Conservation (phyloP, 2,329 filamentous ascomycete genomes). For the Coleophoma cylindrospora region DNA sequence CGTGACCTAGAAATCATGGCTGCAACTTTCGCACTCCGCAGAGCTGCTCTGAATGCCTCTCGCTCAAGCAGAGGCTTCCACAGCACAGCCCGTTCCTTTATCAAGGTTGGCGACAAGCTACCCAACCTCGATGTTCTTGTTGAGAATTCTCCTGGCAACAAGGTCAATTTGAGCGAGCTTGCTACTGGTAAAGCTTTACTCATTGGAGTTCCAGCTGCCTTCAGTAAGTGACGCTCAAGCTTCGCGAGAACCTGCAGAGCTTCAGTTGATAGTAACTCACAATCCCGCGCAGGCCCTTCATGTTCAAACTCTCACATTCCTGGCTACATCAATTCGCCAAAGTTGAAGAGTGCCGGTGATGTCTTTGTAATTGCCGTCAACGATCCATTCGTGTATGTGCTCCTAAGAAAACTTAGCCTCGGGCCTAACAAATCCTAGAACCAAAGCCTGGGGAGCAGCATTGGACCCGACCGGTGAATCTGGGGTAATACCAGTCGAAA, state of each 20-base stretch:
- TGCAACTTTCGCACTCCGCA: conserved; percentile 14
- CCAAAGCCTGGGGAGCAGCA: conserved; percentile 80
- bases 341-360: conserved; percentile 72
- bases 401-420: not conserved
- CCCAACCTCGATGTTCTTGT: conserved; percentile 73
- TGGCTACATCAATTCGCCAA: conserved; percentile 75
- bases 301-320: conserved; percentile 74
- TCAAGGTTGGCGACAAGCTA: conserved; percentile 75
- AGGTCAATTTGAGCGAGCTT: conserved; percentile 81
- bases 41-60: conserved; percentile 11
- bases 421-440: conserved; percentile 44
- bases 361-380: conserved; percentile 93
- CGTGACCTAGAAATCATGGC: conserved; percentile 12
- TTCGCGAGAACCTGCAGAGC: not conserved
- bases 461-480: conserved; percentile 72
- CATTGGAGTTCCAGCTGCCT: conserved; percentile 79
- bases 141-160: conserved; percentile 85
- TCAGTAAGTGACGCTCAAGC: conserved; percentile 40
- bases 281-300: conserved; percentile 39
- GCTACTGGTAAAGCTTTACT: conserved; percentile 69
- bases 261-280: too few species aligned
- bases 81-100: conserved; percentile 53
- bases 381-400: conserved; percentile 83
- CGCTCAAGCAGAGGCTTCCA: conserved; percentile 47
- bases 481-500: conserved; percentile 52